phyloP scores from a whole-genome alignment of 2,329 filamentous ascomycete genomes.

The Sordariomycetes sp. region DNA sequence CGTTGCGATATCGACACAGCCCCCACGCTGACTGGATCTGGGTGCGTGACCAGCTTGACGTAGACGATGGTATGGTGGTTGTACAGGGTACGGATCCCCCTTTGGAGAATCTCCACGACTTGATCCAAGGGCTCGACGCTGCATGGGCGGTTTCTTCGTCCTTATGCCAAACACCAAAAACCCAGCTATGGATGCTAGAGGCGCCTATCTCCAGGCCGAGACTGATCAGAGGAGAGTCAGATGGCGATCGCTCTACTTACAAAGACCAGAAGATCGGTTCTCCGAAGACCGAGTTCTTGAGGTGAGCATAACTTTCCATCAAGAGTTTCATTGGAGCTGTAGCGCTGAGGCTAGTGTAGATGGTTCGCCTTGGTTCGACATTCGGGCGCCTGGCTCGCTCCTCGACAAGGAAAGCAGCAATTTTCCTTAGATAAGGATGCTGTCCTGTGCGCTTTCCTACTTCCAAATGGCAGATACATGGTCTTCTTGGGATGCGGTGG shows the following conservation, averaged over 20 bases:
- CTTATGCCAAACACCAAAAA: constrained; percentile 57
- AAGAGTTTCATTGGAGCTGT: no score
- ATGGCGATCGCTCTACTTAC: constrained; percentile 47
- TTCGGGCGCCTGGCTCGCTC: constrained; percentile 79
- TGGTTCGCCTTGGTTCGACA: constrained; percentile 78
- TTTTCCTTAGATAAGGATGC: constrained; percentile 71
- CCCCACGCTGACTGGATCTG: constrained; percentile 55
- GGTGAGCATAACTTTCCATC: no score
- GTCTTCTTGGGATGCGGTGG: constrained; percentile 74
- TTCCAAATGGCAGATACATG: constrained; percentile 60
- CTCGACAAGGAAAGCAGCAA: constrained; percentile 64
- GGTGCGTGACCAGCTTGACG: constrained; percentile 55
- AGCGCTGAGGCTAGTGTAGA: no score
- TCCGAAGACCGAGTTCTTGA: constrained; percentile 47
- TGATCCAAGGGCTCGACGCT: constrained; percentile 49
- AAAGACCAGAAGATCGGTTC: constrained; percentile 50
- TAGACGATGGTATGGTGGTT: constrained; percentile 52
- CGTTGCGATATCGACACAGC: constrained; percentile 56
- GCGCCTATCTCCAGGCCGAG: constrained; percentile 39
- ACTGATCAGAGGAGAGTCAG: constrained; percentile 15
- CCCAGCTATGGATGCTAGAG: constrained; percentile 61
- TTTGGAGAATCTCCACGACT: constrained; percentile 35
- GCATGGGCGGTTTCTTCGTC: constrained; percentile 44
- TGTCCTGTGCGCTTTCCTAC: constrained; percentile 69
- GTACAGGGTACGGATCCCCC: constrained; percentile 10